phyloP scores from a whole-genome alignment of 169 alveolate genomes.

The Besnoitia besnoiti region DNA sequence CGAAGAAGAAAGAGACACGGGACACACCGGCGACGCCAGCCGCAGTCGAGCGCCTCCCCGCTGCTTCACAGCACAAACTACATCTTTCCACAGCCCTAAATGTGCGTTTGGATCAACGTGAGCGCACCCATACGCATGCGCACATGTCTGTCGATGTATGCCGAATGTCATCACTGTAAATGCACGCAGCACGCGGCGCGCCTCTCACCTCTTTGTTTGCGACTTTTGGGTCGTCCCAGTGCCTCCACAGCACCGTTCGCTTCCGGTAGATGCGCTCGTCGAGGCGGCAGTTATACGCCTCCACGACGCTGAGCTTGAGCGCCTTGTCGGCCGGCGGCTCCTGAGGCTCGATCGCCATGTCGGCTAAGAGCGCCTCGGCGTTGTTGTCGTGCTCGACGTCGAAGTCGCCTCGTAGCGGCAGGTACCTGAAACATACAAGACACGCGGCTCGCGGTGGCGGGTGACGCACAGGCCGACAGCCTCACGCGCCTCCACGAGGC shows the following conservation, averaged over 20 bases:
- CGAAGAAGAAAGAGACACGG: too few species aligned
- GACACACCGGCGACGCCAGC: too few species aligned
- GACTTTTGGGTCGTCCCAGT: slow-evolving; percentile 82
- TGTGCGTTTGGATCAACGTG: neutral
- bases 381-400: slow-evolving; percentile 97
- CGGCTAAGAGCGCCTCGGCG: slow-evolving; percentile 95
- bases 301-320: slow-evolving; percentile 44
- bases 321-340: slow-evolving; percentile 53
- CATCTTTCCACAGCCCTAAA: neutral
- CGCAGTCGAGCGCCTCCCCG: too few species aligned
- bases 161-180: too few species aligned
- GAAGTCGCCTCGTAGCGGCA: slow-evolving; percentile 97
- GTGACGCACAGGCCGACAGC: slow-evolving; percentile 82
- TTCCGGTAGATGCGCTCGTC: slow-evolving; percentile 90
- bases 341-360: slow-evolving; percentile 91
- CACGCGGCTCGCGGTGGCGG: neutral
- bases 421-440: slow-evolving; percentile 9
- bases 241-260: slow-evolving; percentile 79
- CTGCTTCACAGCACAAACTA: neutral
- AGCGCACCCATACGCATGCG: neutral
- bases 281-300: slow-evolving; percentile 86
- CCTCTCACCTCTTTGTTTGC: slow-evolving; percentile 83
- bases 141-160: neutral
- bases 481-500: too few species aligned
- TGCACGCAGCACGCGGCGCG: too few species aligned